phyloP scores from a whole-genome alignment of 768 basidiomycete genomes.

The Tulasnella sp. region DNA sequence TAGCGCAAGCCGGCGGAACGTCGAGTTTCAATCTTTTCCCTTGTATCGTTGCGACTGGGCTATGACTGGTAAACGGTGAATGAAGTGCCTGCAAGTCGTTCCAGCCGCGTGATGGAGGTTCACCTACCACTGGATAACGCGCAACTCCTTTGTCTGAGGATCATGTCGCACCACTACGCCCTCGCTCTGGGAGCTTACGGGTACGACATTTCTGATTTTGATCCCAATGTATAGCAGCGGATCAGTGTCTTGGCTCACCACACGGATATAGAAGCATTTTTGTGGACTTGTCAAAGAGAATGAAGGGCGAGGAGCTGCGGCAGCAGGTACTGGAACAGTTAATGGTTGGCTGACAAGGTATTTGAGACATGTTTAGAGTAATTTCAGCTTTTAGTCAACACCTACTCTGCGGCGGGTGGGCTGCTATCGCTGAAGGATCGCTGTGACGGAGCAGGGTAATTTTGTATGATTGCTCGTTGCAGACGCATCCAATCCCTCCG shows the following conservation, averaged over 20 bases:
- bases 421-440: background rate
- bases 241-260: background rate
- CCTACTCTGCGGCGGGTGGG: background rate
- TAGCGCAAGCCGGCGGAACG: too few relatives aligned
- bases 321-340: background rate
- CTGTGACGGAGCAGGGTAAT: background rate
- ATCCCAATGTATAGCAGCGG: background rate
- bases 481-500: background rate
- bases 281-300: background rate
- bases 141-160: background rate
- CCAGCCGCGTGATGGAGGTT: background rate
- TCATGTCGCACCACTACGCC: background rate
- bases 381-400: background rate
- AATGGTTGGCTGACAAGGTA: background rate
- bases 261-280: background rate
- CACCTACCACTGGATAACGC: background rate
- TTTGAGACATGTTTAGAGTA: background rate
- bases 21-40: too few relatives aligned
- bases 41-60: too few relatives aligned
- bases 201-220: background rate
- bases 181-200: background rate
- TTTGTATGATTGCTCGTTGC: background rate
- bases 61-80: too few relatives aligned
- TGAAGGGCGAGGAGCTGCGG: background rate
- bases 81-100: background rate